Evolutionary conservation across 2,329 filamentous ascomycete species (phyloP), one percentile per base, ranked within the genome.

Genomic region (Talaromyces verruculosus): DNA sequence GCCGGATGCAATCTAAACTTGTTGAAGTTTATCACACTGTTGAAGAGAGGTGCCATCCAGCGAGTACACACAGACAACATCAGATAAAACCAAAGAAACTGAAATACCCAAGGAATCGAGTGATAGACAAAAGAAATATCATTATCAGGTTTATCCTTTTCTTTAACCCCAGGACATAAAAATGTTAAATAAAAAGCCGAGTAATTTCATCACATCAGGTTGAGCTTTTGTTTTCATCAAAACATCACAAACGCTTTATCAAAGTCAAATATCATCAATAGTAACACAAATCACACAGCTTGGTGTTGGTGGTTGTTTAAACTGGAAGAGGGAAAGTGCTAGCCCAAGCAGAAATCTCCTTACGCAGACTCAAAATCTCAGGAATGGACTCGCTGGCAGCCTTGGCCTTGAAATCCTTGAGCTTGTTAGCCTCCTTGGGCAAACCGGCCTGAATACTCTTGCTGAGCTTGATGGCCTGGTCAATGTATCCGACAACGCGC

Each of bases 331-430:
- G 95, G 91, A 97, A 99, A 71, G 87, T 88, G 77, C 85, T 86
- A 77, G 91, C 92, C 94, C 94, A 99, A 59, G 83, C 82, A 57
- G 92, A 85, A 78, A 99, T 93, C 86, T 98, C 94, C 84, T 92
- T 90, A 84, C 89, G 91, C 78, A 97, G 86, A 72, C 85, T 87
- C 78, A 91, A 89, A 82, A 99, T 94, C 84, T 93, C 91, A 68
- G 87, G 81, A 59, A 96, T 85, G 76, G 90, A 87, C 70, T 92
- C 93, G 71, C 85, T 83, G 66, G 91, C 87, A 68, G 97, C 92
- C 87, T 92, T 94, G 78, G 88, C 89, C 87, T 94, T 96, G 90
- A 99, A 98, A 85, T 99, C 95, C 89, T 98, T 98, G 80, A 96
- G 91, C 89, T 96, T 97, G 89, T 98, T 99, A 76, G 92, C 92